Evolutionary conservation across 192 early-diverging fungal genomes (phyloP), one percentile per base, ranked within the genome.

Genomic region (Dissophora ornata): DNA sequence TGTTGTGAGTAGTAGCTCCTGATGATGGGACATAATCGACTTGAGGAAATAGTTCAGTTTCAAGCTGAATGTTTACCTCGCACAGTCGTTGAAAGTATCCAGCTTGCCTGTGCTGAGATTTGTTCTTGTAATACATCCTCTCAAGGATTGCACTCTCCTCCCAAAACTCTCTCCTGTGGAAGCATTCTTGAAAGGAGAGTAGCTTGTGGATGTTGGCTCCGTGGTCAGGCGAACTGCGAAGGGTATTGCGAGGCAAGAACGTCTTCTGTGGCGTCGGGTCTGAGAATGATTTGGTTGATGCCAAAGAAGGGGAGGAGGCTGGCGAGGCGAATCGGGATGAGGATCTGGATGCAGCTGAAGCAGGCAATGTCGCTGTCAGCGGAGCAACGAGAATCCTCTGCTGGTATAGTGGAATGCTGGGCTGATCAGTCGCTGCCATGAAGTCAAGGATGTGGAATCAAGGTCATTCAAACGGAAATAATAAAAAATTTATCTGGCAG

Each of bases 91-190:
- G 46, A 67, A 84, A 84, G 45, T 84, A 80, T 1, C 47, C 44
- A 19, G 83, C 34, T 8, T 64, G 66, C 56, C 73, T 42, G 19
- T 84, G 83, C 53, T 84, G 83, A 16, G 67, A 75, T 47, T 82
- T 84, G 65, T 84, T 84, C 54, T 84, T 84, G 47, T 84, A 84
- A 47, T 82, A 60, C 36, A 84, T 65, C 54, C 79, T 29, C 40
- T 84, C 83, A 19, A 84, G 52, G 25, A 82, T 70, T 18, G 62
- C 62, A 15, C 52, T 36, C 52, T 84, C 83, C 12, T 67, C 70
- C 83, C 81, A 84, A 11, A 84, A 71, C 28, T 82, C 78, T 4
- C 29, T 55, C 45, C 67, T 79, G 4, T 70, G 69, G 46, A 79
- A 79, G 67, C 51, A 70, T 55, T 71, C 69, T 41, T 50, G 62